Evolutionary conservation across 2,329 filamentous ascomycete genomes (phyloP).

Genomic region (Pyricularia sp.): DNA sequence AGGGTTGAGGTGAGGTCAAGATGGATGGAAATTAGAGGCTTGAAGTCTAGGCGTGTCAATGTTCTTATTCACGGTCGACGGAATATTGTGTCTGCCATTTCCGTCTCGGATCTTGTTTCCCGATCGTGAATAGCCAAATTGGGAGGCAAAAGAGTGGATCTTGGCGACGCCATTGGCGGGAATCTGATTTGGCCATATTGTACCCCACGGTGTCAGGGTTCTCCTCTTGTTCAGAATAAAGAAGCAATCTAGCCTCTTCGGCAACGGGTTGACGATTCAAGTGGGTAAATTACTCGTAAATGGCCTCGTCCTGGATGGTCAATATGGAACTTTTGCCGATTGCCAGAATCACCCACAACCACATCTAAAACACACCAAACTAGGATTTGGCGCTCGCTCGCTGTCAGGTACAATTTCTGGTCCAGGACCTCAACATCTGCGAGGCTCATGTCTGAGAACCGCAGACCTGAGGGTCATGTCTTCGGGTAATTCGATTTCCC

Average conservation of each 20-base stretch:
- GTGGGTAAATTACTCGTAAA: not conserved
- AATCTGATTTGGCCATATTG: not conserved
- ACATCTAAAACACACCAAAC: too few species aligned
- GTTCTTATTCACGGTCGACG: not conserved
- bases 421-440: too few species aligned
- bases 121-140: not conserved
- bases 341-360: too few species aligned
- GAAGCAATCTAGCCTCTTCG: not conserved
- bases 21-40: not conserved
- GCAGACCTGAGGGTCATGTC: too few species aligned
- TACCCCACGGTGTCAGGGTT: not conserved
- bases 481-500: too few species aligned
- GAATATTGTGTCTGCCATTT: not conserved
- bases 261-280: too few species aligned
- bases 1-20: not conserved
- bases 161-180: not conserved
- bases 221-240: not conserved
- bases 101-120: not conserved
- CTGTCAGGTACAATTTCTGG: too few species aligned
- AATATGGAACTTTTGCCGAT: too few species aligned
- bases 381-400: too few species aligned
- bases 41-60: not conserved
- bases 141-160: not conserved
- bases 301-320: too few species aligned
- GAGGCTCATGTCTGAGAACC: too few species aligned